These are phyloP conservation scores for Teratosphaeria nubilosa DNA, from an alignment of 2,329 filamentous ascomycete genomes.

Conservation along the genomic window DNA sequence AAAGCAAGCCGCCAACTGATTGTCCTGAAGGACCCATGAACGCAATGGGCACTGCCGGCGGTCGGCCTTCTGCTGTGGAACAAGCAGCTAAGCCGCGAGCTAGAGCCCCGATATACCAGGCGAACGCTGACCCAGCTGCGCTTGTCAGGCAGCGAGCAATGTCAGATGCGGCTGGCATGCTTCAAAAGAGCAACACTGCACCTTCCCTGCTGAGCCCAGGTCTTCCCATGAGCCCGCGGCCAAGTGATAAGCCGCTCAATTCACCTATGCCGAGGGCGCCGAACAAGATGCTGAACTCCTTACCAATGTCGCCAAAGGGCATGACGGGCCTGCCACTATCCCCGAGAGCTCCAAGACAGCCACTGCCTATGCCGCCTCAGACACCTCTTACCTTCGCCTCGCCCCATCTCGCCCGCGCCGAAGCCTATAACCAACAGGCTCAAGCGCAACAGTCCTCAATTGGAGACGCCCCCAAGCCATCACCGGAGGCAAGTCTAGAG, in stretches of 20 bases:
- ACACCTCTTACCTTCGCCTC: conserved; percentile 55
- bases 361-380: conserved; percentile 61
- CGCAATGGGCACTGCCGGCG: conserved; percentile 3
- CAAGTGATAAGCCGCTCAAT: conserved; percentile 48
- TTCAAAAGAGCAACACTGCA: conserved; percentile 26
- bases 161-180: conserved; percentile 14
- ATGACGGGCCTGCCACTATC: conserved; percentile 50
- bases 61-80: conserved; percentile 5
- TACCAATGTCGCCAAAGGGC: conserved; percentile 57
- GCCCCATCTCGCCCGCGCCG: conserved; percentile 33
- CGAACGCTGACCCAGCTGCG: conserved; percentile 15
- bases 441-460: conserved; percentile 12
- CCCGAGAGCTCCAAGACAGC: conserved; percentile 62
- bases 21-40: neutral
- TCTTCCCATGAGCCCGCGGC: conserved; percentile 52
- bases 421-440: conserved; percentile 24
- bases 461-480: conserved; percentile 14
- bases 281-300: conserved; percentile 48
- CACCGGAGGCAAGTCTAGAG: conserved; percentile 15
- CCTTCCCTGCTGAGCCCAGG: conserved; percentile 50
- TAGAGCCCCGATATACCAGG: neutral
- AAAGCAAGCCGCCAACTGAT: conserved; percentile 30
- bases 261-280: conserved; percentile 50
- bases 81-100: neutral
- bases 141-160: conserved; percentile 19